Evolutionary conservation across 2,329 filamentous ascomycete genomes (phyloP).

Genomic region (Sclerotinia sclerotiorum): DNA sequence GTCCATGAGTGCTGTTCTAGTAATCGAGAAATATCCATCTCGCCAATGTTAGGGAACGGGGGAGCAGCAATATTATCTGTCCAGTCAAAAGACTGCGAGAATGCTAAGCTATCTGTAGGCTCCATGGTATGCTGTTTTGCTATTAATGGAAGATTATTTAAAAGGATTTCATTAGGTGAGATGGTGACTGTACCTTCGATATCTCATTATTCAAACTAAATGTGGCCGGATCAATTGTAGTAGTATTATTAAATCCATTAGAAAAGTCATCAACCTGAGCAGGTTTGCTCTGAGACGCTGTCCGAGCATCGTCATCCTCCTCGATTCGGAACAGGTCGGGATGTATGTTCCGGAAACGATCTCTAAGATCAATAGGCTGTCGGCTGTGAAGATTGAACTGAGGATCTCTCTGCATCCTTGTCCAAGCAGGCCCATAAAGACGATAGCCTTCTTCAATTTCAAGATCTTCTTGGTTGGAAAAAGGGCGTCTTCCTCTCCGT

Average conservation of each 20-base stretch:
- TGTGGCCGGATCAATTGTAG: conserved; percentile 17
- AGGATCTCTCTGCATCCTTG: conserved; percentile 61
- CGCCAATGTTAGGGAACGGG: conserved; percentile 48
- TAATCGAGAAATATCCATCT: conserved; percentile 63
- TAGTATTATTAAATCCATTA: conserved; percentile 1
- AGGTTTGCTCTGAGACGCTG: conserved; percentile 10
- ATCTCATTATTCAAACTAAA: conserved; percentile 32
- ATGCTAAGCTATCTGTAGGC: conserved; percentile 41
- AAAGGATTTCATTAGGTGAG: conserved; percentile 26
- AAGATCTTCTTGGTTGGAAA: conserved; percentile 61
- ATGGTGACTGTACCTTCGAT: conserved; percentile 34
- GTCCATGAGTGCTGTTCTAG: conserved; percentile 17
- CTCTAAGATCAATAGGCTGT: conserved; percentile 62
- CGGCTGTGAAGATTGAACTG: conserved; percentile 57
- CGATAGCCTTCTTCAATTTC: conserved; percentile 62
- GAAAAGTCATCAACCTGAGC: not conserved
- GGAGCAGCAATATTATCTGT: conserved; percentile 45
- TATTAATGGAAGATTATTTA: conserved; percentile 30
- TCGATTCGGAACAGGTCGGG: conserved; percentile 51
- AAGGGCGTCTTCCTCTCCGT: conserved; percentile 59
- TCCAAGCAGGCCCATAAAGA: conserved; percentile 63
- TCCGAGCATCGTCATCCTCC: not conserved
- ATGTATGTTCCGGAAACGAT: conserved; percentile 64
- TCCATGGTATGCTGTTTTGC: conserved; percentile 29
- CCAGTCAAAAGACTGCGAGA: conserved; percentile 48